Conservation (phyloP, 768 basidiomycete species). For the Lentinula lateritia region DNA sequence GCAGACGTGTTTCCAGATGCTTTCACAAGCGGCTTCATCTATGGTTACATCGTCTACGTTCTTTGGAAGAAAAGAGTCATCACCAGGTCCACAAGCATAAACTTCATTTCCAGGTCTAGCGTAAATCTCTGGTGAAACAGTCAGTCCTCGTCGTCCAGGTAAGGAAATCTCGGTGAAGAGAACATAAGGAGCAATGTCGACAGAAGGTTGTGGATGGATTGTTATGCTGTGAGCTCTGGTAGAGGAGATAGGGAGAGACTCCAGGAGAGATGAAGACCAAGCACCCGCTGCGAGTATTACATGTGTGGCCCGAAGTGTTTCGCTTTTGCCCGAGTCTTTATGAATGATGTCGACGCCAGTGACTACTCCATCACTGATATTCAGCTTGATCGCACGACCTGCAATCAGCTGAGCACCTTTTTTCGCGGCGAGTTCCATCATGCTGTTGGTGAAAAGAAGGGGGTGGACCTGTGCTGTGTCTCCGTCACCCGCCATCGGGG, state of each 20-base stretch:
- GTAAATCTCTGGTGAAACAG: slow-evolving; percentile 62
- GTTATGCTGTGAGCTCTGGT: slow-evolving; percentile 73
- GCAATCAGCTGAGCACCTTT: slow-evolving; percentile 43
- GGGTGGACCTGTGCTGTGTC: slow-evolving; percentile 78
- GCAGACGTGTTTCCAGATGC: slow-evolving; percentile 48
- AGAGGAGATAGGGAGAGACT: slow-evolving; percentile 50
- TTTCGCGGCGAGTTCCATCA: slow-evolving; percentile 59
- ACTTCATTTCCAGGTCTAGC: slow-evolving; percentile 65
- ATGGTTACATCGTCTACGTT: slow-evolving; percentile 70
- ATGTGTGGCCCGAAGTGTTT: slow-evolving; percentile 52
- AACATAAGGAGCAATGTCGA: slow-evolving; percentile 64
- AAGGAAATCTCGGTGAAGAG: slow-evolving; percentile 73
- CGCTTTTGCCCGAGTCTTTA: slow-evolving; percentile 16
- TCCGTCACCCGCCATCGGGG: slow-evolving; percentile 46
- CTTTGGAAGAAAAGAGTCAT: slow-evolving; percentile 61
- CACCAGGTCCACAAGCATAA: slow-evolving; percentile 77
- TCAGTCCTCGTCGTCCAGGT: slow-evolving; percentile 14
- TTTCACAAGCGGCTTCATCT: slow-evolving; percentile 50
- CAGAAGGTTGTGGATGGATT: slow-evolving; percentile 40
- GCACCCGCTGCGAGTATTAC: slow-evolving; percentile 82
- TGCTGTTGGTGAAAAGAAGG: slow-evolving; percentile 64
- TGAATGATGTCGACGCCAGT: slow-evolving; percentile 32
- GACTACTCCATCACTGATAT: slow-evolving; percentile 29
- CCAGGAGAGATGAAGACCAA: slow-evolving; percentile 67
- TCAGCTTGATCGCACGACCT: slow-evolving; percentile 48